Conservation (phyloP, 192 early-diverging fungal species). For the Entomortierella beljakovae region DNA sequence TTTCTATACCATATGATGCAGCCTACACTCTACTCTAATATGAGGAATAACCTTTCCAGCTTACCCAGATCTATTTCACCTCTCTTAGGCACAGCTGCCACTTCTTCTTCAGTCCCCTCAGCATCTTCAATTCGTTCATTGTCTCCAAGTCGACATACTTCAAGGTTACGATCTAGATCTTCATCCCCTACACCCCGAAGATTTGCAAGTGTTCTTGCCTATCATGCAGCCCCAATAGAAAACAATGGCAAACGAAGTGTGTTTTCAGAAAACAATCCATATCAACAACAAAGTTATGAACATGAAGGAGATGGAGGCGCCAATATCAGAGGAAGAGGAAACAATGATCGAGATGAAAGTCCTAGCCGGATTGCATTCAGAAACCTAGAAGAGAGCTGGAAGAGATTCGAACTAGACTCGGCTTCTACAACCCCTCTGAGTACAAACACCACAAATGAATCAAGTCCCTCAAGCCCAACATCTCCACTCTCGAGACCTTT, state of each 20-base stretch:
- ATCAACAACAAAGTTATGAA: constrained; percentile 1
- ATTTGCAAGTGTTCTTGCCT: constrained; percentile 50
- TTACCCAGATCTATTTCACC: constrained; percentile 40
- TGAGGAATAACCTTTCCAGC: constrained; percentile 27
- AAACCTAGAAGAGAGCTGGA: constrained; percentile 43
- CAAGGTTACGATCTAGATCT: constrained; percentile 36
- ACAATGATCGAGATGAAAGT: constrained; percentile 22
- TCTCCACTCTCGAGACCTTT: constrained; percentile 4
- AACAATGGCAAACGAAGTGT: no score
- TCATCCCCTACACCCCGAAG: constrained; percentile 37
- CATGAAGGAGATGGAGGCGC: neutral
- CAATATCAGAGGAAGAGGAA: neutral
- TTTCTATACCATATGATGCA: constrained; percentile 15
- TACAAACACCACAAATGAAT: neutral
- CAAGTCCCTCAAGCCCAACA: neutral
- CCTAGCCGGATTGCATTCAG: constrained; percentile 27
- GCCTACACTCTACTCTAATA: constrained; percentile 20
- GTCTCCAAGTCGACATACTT: constrained; percentile 30
- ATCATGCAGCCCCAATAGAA: constrained; percentile 19
- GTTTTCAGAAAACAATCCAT: no score
- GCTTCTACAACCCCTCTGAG: neutral
- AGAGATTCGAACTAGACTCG: constrained; percentile 30
- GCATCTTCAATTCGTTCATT: constrained; percentile 30
- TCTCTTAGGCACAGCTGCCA: constrained; percentile 23
- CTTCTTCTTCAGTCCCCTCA: constrained; percentile 16